Percentiles rank a stretch among this genome's conserved stretches.
Conservation (phyloP, 345 rosid genomes). For the Eucalyptus cloeziana region DNA sequence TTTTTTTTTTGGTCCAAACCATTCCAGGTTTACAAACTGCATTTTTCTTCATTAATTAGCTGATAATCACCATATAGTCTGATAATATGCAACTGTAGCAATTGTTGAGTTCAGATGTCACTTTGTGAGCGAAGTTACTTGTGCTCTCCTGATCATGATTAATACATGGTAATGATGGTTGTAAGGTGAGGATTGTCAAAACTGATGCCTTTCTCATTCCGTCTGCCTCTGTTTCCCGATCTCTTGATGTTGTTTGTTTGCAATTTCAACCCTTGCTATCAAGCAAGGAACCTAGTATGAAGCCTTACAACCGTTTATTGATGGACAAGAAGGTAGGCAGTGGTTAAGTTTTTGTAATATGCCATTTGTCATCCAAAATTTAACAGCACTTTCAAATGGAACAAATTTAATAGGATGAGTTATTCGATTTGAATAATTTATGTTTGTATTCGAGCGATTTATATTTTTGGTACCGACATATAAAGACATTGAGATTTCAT, state of each 20-base stretch:
- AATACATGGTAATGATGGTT: not conserved
- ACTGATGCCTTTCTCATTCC: not conserved
- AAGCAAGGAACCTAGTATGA: not conserved
- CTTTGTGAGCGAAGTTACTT: not conserved
- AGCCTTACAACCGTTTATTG: not conserved
- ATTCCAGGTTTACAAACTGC: not conserved
- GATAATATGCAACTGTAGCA: not conserved
- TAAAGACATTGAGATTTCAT: not conserved
- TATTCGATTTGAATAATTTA: not conserved
- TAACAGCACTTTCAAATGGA: not conserved
- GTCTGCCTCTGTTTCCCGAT: not conserved
- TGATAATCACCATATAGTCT: not conserved
- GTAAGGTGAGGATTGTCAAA: not conserved
- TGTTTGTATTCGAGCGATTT: not conserved
- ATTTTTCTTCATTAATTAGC: not conserved
- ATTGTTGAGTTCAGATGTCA: not conserved
- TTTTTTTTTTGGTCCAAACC: not conserved
- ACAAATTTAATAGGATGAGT: not conserved
- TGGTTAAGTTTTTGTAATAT: not conserved
- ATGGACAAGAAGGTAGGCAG: not conserved
- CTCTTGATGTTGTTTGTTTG: not conserved
- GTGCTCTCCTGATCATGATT: not conserved
- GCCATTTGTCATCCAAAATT: not conserved
- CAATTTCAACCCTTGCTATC: not conserved
- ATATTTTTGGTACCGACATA: not conserved